A percentile compares a stretch with the other conserved stretches of the same genome.
phyloP scores from a whole-genome alignment of 352 stramenopile genomes.

The Globisporangium radiosum region DNA sequence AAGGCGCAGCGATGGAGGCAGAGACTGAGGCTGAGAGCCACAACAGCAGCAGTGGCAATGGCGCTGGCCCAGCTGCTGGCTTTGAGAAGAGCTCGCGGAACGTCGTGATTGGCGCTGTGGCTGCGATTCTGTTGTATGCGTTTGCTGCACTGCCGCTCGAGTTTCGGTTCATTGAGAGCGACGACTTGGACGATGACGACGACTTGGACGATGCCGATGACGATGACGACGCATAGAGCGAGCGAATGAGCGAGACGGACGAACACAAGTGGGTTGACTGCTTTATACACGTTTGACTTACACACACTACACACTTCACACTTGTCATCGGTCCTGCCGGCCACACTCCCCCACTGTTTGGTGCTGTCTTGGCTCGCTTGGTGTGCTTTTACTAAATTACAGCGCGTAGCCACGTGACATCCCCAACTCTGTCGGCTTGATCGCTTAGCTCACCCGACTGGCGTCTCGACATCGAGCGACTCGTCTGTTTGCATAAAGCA shows the following conservation, averaged over 20 bases:
- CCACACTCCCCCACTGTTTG: neutral
- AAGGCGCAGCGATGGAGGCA: slow-evolving; percentile 14
- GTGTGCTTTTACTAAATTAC: slow-evolving; percentile 13
- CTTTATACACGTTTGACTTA: neutral
- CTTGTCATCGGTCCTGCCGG: neutral
- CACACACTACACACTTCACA: neutral
- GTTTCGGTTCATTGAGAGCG: slow-evolving; percentile 39
- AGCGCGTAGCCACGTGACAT: neutral
- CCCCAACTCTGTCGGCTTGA: no score
- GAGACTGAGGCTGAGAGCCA: slow-evolving; percentile 13
- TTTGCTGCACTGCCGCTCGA: slow-evolving; percentile 55
- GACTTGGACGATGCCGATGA: slow-evolving; percentile 29
- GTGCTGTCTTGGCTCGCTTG: neutral
- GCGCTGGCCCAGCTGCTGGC: slow-evolving; percentile 20
- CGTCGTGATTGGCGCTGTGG: slow-evolving; percentile 69
- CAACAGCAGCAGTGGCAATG: slow-evolving; percentile 8
- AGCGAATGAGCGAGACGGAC: slow-evolving; percentile 2
- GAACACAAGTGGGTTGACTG: slow-evolving; percentile 12
- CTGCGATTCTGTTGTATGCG: slow-evolving; percentile 64
- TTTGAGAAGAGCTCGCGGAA: slow-evolving; percentile 80
- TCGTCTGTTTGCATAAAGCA: slow-evolving; percentile 10
- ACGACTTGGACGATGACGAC: slow-evolving; percentile 29
- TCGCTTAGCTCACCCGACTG: slow-evolving; percentile 5
- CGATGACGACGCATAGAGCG: slow-evolving; percentile 31
- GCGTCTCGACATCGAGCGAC: slow-evolving; percentile 15